phyloP scores from a whole-genome alignment of 768 basidiomycete genomes.

The Mycena albidolilacea region DNA sequence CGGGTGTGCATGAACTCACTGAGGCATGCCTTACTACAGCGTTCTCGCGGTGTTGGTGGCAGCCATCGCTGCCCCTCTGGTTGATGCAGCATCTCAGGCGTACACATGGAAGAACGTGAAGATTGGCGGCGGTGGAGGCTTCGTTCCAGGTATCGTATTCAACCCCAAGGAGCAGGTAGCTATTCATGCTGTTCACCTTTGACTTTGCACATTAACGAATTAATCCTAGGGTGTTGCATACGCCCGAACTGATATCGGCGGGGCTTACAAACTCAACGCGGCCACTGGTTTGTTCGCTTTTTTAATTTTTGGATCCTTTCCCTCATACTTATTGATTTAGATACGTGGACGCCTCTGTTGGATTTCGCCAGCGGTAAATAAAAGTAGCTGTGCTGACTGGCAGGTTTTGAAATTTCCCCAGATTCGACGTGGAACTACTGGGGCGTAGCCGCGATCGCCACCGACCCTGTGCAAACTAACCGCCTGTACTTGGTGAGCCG shows the following conservation, averaged over 20 bases:
- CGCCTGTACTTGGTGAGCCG: slow-evolving; percentile 64
- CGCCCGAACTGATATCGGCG: slow-evolving; percentile 79
- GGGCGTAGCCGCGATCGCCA: slow-evolving; percentile 75
- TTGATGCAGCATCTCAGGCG: slow-evolving; percentile 52
- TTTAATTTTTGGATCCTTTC: not conserved
- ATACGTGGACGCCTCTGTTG: slow-evolving; percentile 74
- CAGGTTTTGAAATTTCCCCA: not conserved
- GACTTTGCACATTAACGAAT: not conserved
- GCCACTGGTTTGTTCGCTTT: slow-evolving; percentile 45
- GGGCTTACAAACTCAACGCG: slow-evolving; percentile 73
- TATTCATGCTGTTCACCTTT: not conserved
- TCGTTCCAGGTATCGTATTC: slow-evolving; percentile 68
- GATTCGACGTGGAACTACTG: slow-evolving; percentile 69
- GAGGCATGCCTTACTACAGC: slow-evolving; percentile 51
- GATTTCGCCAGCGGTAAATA: slow-evolving; percentile 60
- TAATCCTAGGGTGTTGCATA: slow-evolving; percentile 66
- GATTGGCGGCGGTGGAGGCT: slow-evolving; percentile 51
- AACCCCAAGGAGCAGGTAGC: slow-evolving; percentile 67
- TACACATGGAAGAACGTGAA: slow-evolving; percentile 79
- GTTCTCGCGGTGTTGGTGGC: slow-evolving; percentile 50
- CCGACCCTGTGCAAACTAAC: slow-evolving; percentile 70
- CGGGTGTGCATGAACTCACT: slow-evolving; percentile 8
- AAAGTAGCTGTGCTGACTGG: not conserved
- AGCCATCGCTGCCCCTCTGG: slow-evolving; percentile 46
- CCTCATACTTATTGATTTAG: slow-evolving; percentile 34